Percentiles rank a stretch among this genome's conserved stretches.
Evolutionary conservation across 345 rosid species (phyloP).

Genomic region (Mallotus nudiflorus): DNA sequence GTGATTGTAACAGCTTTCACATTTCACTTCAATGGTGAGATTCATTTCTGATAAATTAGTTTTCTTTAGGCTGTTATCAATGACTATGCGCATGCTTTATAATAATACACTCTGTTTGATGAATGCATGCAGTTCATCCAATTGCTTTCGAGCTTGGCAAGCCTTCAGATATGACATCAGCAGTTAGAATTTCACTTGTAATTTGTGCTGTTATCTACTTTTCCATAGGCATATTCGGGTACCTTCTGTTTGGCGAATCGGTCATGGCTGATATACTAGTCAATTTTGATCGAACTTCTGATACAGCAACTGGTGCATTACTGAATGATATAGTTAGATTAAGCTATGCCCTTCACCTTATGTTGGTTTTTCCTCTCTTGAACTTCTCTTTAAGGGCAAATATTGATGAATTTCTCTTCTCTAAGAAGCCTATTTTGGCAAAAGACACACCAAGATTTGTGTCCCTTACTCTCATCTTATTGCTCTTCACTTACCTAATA

Average conservation of each 20-base stretch:
- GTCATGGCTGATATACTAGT: conserved; percentile 74
- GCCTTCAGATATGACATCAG: conserved; percentile 60
- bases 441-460: conserved; percentile 57
- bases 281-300: conserved; percentile 65
- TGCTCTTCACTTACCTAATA: conserved; percentile 47
- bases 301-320: conserved; percentile 46
- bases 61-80: neutral
- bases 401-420: conserved; percentile 69
- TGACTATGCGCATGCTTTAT: neutral
- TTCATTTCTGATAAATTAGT: neutral
- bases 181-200: conserved; percentile 56
- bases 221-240: conserved; percentile 65
- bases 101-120: neutral
- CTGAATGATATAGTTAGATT: conserved; percentile 60
- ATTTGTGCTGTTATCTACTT: conserved; percentile 66
- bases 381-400: conserved; percentile 74
- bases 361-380: conserved; percentile 80
- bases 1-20: conserved; percentile 91
- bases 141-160: conserved; percentile 64
- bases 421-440: conserved; percentile 37
- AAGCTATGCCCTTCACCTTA: conserved; percentile 78
- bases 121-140: conserved; percentile 65
- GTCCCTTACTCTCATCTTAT: conserved; percentile 44
- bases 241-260: conserved; percentile 74
- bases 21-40: conserved; percentile 83